These are phyloP conservation scores for Talaromyces liani DNA, from an alignment of 495 filamentous ascomycete species.

Conservation along the genomic window DNA sequence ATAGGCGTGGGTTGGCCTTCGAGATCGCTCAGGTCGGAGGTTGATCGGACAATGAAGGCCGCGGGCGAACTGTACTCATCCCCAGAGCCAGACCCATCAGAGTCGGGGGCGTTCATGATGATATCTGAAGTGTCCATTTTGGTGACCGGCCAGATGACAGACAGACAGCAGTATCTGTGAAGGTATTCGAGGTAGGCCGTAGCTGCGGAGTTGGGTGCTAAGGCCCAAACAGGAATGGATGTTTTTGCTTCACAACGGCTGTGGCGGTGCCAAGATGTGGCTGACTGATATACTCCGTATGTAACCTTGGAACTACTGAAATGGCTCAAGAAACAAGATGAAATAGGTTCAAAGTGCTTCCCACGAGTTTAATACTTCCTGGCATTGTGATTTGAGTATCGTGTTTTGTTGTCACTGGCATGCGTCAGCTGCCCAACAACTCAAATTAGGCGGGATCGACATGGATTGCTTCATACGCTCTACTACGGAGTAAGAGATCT, in stretches of 20 bases:
- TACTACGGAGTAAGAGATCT: neutral
- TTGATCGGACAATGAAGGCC: constrained; percentile 34
- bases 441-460: neutral
- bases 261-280: constrained; percentile 1
- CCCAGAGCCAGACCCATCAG: constrained; percentile 57
- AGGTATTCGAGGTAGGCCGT: neutral
- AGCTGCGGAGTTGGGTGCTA: neutral
- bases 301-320: too few relatives aligned
- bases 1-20: constrained; percentile 33
- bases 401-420: neutral
- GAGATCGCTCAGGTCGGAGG: constrained; percentile 29
- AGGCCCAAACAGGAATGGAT: neutral
- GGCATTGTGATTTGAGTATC: neutral
- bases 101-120: constrained; percentile 46
- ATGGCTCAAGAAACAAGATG: too few relatives aligned
- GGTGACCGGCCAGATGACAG: neutral
- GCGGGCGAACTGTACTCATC: constrained; percentile 43
- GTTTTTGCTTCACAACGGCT: neutral
- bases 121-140: constrained; percentile 48
- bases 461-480: neutral
- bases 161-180: neutral
- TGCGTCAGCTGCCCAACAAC: neutral
- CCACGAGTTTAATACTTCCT: neutral
- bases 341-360: neutral
- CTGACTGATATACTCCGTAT: neutral